phyloP scores from a whole-genome alignment of 208 protist genomes.

The Paratrypanosoma confusum region DNA sequence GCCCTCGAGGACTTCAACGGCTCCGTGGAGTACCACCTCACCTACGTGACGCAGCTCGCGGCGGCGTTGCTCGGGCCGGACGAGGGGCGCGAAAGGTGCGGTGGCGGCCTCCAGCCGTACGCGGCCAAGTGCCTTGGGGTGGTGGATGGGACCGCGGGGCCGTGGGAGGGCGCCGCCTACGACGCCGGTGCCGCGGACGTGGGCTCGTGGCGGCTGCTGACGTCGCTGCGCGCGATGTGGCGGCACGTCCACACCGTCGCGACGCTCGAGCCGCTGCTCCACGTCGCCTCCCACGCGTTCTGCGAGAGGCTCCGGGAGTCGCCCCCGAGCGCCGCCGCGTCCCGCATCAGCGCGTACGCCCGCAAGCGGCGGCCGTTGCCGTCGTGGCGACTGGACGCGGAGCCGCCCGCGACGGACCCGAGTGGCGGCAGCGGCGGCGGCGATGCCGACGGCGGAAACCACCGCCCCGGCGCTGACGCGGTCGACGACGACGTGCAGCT shows the following conservation, averaged over 20 bases:
- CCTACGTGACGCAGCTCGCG: background rate
- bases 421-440: no score
- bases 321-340: conserved; percentile 30
- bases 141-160: background rate
- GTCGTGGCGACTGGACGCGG: no score
- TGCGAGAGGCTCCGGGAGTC: conserved; percentile 17
- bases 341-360: conserved; percentile 5
- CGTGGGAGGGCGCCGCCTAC: background rate
- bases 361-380: no score
- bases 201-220: conserved; percentile 7
- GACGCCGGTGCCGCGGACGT: conserved; percentile 3
- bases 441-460: conserved; percentile 5
- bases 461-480: background rate
- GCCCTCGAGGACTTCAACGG: conserved; percentile 43
- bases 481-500: conserved; percentile 4
- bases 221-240: conserved; percentile 43
- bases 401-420: no score
- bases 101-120: background rate
- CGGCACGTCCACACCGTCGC: conserved; percentile 39
- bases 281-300: conserved; percentile 38
- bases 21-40: conserved; percentile 16
- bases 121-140: background rate
- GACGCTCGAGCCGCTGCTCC: conserved; percentile 29
- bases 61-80: conserved; percentile 7
- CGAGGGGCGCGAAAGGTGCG: conserved; percentile 2